Base-by-base conservation (phyloP, 495 filamentous ascomycete species). In the Penicillium egyptiacum region DNA sequence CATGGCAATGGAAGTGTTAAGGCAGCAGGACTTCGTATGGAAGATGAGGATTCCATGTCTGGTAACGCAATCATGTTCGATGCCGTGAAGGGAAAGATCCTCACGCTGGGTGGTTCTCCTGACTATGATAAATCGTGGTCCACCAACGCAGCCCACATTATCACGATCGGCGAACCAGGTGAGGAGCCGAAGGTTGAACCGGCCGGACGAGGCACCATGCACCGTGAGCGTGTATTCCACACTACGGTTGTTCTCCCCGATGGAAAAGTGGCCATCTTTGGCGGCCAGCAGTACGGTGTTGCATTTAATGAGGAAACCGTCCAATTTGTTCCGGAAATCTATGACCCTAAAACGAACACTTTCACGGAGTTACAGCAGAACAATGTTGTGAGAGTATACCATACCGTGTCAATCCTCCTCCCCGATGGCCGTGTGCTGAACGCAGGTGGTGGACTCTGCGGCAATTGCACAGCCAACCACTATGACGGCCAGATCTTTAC, bases 11-110 rank as follows among this genome's bases (percentile, higher is more conserved):
- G 83, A 1, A 70, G 58, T n/a, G 56, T 65, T 17, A 59, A 50
- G 4, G 22, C 30, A 2, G 81, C 78, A 6, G 64, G 63, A 12
- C 46, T 16, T 12, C 75, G 77, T 17, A 44, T 61, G 6, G 59
- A 64, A 2, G 81, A 85, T 55, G 44, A 53, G 1, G 83, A 87
- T 50, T 68, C 81, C 6, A 85, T 81, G 78, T 71, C 70, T 49
- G 80, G 79, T 14, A 79, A 72, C 50, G 75, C 76, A 5, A 71
- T 83, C 52, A 83, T 84, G 80, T 84, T 77, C 55, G 83, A 86
- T 52, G 82, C 82, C 28, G 64, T 72, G 0, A 65, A 59, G 1
- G 83, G 83, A 30, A 80, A 80, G 58, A 85, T 86, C 14, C 69
- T 85, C 2, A 76, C 77, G 5, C 59, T 75, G 14, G 83, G 83